phyloP scores from a whole-genome alignment of 2,329 filamentous ascomycete species.

The Xylariaceae sp. region DNA sequence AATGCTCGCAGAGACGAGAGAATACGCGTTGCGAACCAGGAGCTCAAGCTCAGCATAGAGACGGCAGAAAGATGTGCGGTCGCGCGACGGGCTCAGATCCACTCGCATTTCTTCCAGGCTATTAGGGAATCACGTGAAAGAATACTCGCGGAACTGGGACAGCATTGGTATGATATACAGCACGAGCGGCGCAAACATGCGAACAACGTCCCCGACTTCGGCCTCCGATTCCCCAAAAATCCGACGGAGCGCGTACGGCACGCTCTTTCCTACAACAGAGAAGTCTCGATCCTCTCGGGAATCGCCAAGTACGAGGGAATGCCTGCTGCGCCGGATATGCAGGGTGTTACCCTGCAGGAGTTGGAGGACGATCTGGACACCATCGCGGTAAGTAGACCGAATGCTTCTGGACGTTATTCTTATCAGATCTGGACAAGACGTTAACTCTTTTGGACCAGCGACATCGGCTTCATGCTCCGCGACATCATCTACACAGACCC shows the following conservation, averaged over 20 bases:
- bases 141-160: conserved; percentile 73
- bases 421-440: background rate
- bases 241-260: conserved; percentile 74
- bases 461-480: conserved; percentile 27
- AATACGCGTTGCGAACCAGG: conserved; percentile 66
- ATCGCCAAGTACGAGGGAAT: conserved; percentile 95
- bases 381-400: conserved; percentile 66
- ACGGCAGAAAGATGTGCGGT: conserved; percentile 70
- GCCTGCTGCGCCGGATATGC: conserved; percentile 84
- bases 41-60: conserved; percentile 68
- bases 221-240: conserved; percentile 72
- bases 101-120: conserved; percentile 85
- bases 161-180: conserved; percentile 90
- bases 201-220: conserved; percentile 74
- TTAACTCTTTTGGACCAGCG: conserved; percentile 23
- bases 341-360: conserved; percentile 64
- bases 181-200: conserved; percentile 75
- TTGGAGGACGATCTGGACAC: conserved; percentile 81
- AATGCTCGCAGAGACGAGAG: conserved; percentile 78
- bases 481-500: conserved; percentile 36
- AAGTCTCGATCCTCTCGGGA: conserved; percentile 85
- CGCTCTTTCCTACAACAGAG: conserved; percentile 87
- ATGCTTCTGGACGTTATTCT: background rate
- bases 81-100: conserved; percentile 77
- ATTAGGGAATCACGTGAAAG: conserved; percentile 77